phyloP scores from a whole-genome alignment of 2,329 filamentous ascomycete genomes.

The Lachnellula hyalina region DNA sequence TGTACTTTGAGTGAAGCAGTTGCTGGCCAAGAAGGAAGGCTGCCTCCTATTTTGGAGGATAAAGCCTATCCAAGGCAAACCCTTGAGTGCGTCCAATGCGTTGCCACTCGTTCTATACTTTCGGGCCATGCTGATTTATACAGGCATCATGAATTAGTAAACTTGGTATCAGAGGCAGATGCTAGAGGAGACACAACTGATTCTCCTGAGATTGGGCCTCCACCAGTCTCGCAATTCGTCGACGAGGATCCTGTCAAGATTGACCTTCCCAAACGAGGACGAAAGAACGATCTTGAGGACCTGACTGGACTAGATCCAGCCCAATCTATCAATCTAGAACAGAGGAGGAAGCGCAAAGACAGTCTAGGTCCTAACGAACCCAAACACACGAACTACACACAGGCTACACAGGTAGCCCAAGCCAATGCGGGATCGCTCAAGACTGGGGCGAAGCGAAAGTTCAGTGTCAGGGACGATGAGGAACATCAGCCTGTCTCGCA shows the following conservation, averaged over 20 bases:
- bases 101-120: background rate
- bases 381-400: constrained; percentile 10
- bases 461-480: constrained; percentile 49
- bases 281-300: constrained; percentile 16
- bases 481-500: constrained; percentile 34
- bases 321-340: constrained; percentile 30
- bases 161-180: constrained; percentile 17
- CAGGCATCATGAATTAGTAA: constrained; percentile 29
- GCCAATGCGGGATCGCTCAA: constrained; percentile 34
- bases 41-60: constrained; percentile 66
- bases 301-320: constrained; percentile 18
- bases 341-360: constrained; percentile 31
- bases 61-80: constrained; percentile 63
- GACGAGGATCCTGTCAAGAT: constrained; percentile 50
- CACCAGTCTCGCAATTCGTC: constrained; percentile 54
- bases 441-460: constrained; percentile 53
- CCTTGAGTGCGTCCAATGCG: constrained; percentile 51
- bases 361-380: constrained; percentile 17
- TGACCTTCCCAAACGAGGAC: constrained; percentile 39
- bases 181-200: constrained; percentile 39
- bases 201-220: constrained; percentile 65
- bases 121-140: constrained; percentile 30
- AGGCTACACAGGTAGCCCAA: constrained; percentile 6
- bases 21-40: constrained; percentile 34
- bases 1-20: constrained; percentile 32